Conservation (phyloP, 768 basidiomycete species). For the Lentinula detonsa region DNA sequence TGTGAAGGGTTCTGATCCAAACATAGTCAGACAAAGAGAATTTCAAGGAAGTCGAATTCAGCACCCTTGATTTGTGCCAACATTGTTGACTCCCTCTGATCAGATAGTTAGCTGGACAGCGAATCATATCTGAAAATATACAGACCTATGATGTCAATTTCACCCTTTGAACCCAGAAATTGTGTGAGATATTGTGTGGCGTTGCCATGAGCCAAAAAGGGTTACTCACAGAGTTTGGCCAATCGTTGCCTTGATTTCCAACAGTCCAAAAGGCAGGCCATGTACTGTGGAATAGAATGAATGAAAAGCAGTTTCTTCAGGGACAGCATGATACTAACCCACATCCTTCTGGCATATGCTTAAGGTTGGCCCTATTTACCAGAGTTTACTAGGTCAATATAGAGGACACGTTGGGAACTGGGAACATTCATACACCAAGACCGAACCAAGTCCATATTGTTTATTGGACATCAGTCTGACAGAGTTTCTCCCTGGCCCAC, state of each 20-base stretch:
- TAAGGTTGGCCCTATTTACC: slow-evolving; percentile 25
- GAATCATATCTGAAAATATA: not conserved
- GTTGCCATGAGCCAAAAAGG: not conserved
- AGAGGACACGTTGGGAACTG: not conserved
- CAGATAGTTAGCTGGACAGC: not conserved
- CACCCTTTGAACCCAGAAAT: slow-evolving; percentile 11
- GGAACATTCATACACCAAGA: slow-evolving; percentile 23
- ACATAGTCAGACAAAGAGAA: not conserved
- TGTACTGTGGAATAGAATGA: slow-evolving; percentile 13
- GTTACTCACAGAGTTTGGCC: slow-evolving; percentile 36
- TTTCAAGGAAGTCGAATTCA: not conserved
- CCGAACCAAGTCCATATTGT: slow-evolving; percentile 26
- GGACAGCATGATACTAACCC: slow-evolving; percentile 24
- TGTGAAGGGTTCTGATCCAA: slow-evolving; percentile 33
- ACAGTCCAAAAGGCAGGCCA: slow-evolving; percentile 57
- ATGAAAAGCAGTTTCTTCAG: not conserved
- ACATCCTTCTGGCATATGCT: slow-evolving; percentile 53
- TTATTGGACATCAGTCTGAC: slow-evolving; percentile 33
- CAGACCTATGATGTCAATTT: slow-evolving; percentile 41
- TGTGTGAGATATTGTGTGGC: not conserved
- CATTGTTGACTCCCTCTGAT: slow-evolving; percentile 42
- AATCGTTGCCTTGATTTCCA: slow-evolving; percentile 24
- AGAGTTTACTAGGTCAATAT: not conserved
- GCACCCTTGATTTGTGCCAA: slow-evolving; percentile 33
- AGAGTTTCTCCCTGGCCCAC: slow-evolving; percentile 34